phyloP scores from a whole-genome alignment of 345 rosid genomes.

The Moringa oleifera region DNA sequence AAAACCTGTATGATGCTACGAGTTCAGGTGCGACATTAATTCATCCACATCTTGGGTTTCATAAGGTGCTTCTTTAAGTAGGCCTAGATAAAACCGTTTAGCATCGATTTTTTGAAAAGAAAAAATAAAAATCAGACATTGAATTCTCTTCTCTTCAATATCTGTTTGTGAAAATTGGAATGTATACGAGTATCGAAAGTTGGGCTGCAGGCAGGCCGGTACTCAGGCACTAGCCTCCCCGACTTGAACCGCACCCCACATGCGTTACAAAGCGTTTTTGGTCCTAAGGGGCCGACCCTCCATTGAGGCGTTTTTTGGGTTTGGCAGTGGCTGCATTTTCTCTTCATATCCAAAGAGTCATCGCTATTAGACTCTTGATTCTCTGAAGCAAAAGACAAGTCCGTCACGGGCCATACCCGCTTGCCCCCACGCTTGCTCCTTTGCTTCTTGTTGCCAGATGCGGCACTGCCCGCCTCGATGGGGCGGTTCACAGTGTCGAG shows the following conservation, averaged over 20 bases:
- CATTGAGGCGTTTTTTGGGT: constrained; percentile 36
- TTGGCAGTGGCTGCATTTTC: constrained; percentile 34
- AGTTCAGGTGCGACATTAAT: too few relatives aligned
- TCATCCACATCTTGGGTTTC: too few relatives aligned
- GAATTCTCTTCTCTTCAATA: constrained; percentile 4
- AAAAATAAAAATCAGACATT: too few relatives aligned
- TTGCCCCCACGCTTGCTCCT: constrained; percentile 1
- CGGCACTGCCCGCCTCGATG: too few relatives aligned
- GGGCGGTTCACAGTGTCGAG: too few relatives aligned
- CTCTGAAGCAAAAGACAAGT: too few relatives aligned
- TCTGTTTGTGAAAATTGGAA: constrained; percentile 35
- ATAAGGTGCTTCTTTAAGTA: too few relatives aligned
- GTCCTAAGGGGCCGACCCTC: constrained; percentile 40
- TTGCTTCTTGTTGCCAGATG: constrained; percentile 2
- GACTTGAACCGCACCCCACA: constrained; percentile 43
- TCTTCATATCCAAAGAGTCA: too few relatives aligned
- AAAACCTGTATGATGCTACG: too few relatives aligned
- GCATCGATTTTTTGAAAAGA: too few relatives aligned
- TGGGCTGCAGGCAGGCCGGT: constrained; percentile 48
- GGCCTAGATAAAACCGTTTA: too few relatives aligned
- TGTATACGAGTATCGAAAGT: constrained; percentile 31
- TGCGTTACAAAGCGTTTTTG: constrained; percentile 44
- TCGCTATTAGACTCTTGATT: too few relatives aligned
- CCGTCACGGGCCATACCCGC: background rate
- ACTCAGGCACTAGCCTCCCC: constrained; percentile 38